Base-by-base conservation (phyloP, 495 filamentous ascomycete genomes). In the Aspergillus bridgeri region DNA sequence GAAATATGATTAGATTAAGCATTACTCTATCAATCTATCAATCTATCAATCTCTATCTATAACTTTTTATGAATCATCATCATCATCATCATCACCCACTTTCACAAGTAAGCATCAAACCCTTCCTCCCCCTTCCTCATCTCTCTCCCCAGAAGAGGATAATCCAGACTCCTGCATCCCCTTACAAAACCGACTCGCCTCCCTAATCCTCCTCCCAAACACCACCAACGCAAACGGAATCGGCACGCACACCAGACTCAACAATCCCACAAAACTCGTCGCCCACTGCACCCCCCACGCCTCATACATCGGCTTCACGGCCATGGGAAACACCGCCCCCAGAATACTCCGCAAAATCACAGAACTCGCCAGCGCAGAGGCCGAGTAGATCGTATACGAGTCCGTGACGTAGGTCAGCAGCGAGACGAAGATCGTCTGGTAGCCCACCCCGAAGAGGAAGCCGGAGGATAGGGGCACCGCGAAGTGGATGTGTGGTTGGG, bases 391-490 rank as follows among this genome's bases (percentile, higher is more conserved):
- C 51, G 83, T 81, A 69, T 92, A 91, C 9, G 88, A 88, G 64
- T 92, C 89, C 11, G 87, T 86, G 45, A 92, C 75, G 57, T 92
- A 92, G 59, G 89, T 92, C 9, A 91, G 69, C 23, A 88, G 79
- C 0, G 85, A 82, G 44, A 86, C 85, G 67, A 89, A 90, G 18
- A 85, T 81, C 18, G 83, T 73, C 8, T 83, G 73, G 66, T 87
- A 90, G 7, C 86, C 89, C 27, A 85, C 74, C 18, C 89, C 89
- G 60, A 90, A 91, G 2, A 85, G 71, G 9, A 90, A 63, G 0
- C 86, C 87, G 0, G 84, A 80, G 3, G 89, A 61, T 20, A 84
- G 77, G 0, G 88, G 87, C 3, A 83, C 81, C n/a, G 83, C 77
- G 75, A 83, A 90, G 56, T 82, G 79, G 9, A 89, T 75, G 19